phyloP scores from a whole-genome alignment of 1,139 yeast genomes.

The Hyphopichia khmerensis region DNA sequence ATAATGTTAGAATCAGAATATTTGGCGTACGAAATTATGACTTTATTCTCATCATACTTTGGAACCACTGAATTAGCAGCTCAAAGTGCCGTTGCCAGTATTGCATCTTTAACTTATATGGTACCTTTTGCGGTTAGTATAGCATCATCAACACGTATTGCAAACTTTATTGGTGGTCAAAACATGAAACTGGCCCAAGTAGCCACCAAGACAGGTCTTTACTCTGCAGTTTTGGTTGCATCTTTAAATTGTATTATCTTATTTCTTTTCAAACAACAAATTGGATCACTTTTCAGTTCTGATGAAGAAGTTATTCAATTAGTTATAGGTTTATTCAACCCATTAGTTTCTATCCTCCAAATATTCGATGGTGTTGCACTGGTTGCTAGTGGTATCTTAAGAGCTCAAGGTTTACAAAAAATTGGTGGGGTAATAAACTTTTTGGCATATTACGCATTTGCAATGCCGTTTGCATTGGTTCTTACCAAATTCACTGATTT shows the following conservation, averaged over 20 bases:
- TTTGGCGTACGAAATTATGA: constrained; percentile 69
- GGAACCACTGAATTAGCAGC: constrained; percentile 86
- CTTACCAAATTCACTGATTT: constrained; percentile 57
- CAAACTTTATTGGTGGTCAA: constrained; percentile 82
- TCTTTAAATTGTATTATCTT: constrained; percentile 53
- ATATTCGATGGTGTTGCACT: constrained; percentile 81
- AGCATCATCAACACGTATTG: constrained; percentile 83
- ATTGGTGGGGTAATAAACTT: constrained; percentile 81
- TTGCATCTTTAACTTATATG: constrained; percentile 80
- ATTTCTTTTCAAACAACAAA: constrained; percentile 48
- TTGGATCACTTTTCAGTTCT: constrained; percentile 68
- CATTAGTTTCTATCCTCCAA: constrained; percentile 71
- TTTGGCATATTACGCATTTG: constrained; percentile 65
- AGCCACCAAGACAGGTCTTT: constrained; percentile 64
- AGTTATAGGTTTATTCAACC: constrained; percentile 52
- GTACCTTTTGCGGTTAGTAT: constrained; percentile 88
- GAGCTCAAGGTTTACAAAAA: constrained; percentile 86
- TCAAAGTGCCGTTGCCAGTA: constrained; percentile 81
- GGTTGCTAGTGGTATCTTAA: constrained; percentile 77
- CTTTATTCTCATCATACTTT: constrained; percentile 71
- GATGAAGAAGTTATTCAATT: constrained; percentile 61
- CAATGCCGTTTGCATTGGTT: constrained; percentile 63
- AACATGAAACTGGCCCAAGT: constrained; percentile 59
- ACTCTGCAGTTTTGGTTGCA: constrained; percentile 60
- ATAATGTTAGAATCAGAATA: constrained; percentile 75